Conservation (phyloP, 2,329 filamentous ascomycete species). For the Didymellaceae sp. region DNA sequence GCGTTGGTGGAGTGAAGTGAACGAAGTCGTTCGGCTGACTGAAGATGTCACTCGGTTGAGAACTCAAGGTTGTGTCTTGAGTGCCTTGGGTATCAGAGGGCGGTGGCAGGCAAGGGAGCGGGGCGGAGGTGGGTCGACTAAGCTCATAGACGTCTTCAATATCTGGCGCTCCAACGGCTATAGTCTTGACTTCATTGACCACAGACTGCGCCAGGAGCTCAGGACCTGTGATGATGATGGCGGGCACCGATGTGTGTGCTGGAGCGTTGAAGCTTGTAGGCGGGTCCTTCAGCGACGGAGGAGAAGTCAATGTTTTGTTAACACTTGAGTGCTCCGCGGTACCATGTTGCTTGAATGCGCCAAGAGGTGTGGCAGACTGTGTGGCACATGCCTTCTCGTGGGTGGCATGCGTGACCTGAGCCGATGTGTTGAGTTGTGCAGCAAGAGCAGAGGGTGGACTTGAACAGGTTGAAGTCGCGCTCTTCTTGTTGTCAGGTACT, state of each 20-base stretch:
- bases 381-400: no score
- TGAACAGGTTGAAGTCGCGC: neutral
- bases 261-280: neutral
- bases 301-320: no score
- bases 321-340: neutral
- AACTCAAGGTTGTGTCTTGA: neutral
- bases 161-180: no score
- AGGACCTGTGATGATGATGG: neutral
- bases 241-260: neutral
- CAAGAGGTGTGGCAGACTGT: no score
- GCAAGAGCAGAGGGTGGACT: no score
- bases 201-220: no score
- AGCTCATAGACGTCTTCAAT: no score
- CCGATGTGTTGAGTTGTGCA: neutral
- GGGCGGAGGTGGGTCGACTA: no score
- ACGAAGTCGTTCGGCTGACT: neutral
- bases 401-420: neutral
- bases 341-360: no score
- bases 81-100: no score
- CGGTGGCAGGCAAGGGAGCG: no score
- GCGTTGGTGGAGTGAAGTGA: slow-evolving; percentile 1
- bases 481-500: neutral
- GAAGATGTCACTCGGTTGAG: slow-evolving; percentile 9
- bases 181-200: no score
- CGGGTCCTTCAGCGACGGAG: neutral